phyloP scores from a whole-genome alignment of 306 rosid species.

The Cicer chorassanicum region DNA sequence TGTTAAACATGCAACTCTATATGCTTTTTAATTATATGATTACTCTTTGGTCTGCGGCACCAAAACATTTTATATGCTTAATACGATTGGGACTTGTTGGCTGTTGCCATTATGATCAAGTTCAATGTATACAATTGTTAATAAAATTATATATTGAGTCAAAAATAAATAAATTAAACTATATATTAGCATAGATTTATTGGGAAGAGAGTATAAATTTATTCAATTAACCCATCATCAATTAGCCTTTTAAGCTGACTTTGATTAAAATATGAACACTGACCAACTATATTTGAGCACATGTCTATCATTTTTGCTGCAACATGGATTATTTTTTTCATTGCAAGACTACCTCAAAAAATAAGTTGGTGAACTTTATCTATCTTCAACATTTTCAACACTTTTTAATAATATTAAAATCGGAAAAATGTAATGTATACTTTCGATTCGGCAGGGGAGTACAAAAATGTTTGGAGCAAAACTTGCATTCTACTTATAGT shows the following conservation, averaged over 20 bases:
- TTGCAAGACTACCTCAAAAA: neutral
- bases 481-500: conserved; percentile 3
- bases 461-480: neutral
- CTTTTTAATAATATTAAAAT: too few relatives aligned
- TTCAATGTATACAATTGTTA: conserved; percentile 48
- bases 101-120: conserved; percentile 34
- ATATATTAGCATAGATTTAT: conserved; percentile 3
- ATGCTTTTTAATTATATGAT: conserved; percentile 28
- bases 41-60: conserved; percentile 31
- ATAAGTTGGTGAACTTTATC: too few relatives aligned
- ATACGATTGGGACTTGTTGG: conserved; percentile 41
- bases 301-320: conserved; percentile 26
- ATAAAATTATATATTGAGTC: neutral
- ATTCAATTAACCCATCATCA: conserved; percentile 4
- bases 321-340: conserved; percentile 24
- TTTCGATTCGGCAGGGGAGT: too few relatives aligned
- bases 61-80: conserved; percentile 33
- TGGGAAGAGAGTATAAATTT: conserved; percentile 4
- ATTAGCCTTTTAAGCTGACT: conserved; percentile 39
- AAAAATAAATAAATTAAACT: too few relatives aligned
- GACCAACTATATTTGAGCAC: conserved; percentile 39
- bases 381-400: too few relatives aligned
- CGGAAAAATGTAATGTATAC: too few relatives aligned
- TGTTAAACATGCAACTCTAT: conserved; percentile 11
- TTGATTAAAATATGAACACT: conserved; percentile 30